Conservation (phyloP, 2,329 filamentous ascomycete species). For the Xylaria sp. region DNA sequence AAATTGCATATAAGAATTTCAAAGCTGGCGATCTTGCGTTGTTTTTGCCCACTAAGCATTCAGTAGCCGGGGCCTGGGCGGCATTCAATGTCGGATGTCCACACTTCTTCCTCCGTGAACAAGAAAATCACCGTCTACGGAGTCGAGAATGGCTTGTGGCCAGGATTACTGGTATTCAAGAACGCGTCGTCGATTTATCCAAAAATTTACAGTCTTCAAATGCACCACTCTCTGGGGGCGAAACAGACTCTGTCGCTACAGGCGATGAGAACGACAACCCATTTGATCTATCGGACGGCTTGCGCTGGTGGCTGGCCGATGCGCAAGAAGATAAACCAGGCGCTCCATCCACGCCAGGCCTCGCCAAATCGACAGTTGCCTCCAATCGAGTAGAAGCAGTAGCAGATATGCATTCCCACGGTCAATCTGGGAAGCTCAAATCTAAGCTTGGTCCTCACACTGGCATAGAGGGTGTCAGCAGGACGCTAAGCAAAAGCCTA, state of each 20-base stretch:
- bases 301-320: conserved; percentile 96
- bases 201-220: conserved; percentile 71
- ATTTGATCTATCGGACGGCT: conserved; percentile 92
- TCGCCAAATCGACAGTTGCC: conserved; percentile 91
- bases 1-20: conserved; percentile 95
- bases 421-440: conserved; percentile 55
- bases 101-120: conserved; percentile 95
- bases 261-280: conserved; percentile 92
- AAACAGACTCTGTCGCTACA: conserved; percentile 62
- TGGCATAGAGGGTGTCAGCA: conserved; percentile 78
- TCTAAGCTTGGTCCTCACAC: conserved; percentile 59
- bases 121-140: conserved; percentile 85
- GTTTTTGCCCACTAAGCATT: conserved; percentile 93
- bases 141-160: conserved; percentile 96
- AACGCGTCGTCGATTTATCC: conserved; percentile 91
- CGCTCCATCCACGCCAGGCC: conserved; percentile 89
- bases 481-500: conserved; percentile 85
- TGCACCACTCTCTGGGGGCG: conserved; percentile 53
- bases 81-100: conserved; percentile 98
- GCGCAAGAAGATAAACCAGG: conserved; percentile 92
- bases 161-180: conserved; percentile 89
- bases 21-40: conserved; percentile 95
- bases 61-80: conserved; percentile 94
- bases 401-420: conserved; percentile 72
- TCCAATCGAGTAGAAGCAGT: conserved; percentile 87